Percentiles rank a stretch among this genome's conserved stretches.
Evolutionary conservation across 441 rosid genomes (phyloP).

Genomic region (Gossypium lobatum): DNA sequence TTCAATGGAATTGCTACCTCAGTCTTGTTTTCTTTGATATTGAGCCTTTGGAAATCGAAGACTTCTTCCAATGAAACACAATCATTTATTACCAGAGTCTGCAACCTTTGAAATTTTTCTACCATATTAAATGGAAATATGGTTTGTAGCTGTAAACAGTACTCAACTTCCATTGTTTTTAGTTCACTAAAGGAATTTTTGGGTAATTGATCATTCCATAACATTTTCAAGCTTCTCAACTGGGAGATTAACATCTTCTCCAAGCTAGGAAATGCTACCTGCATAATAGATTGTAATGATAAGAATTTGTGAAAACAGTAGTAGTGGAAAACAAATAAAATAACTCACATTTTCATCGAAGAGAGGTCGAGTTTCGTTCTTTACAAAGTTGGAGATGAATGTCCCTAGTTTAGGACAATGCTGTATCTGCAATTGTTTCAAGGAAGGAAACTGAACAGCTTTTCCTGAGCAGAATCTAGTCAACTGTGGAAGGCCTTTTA

Average conservation of each 20-base stretch:
- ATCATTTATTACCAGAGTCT: not conserved
- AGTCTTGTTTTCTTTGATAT: not conserved
- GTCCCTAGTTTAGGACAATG: slow-evolving; percentile 13
- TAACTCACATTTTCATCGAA: not conserved
- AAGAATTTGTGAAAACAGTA: not conserved
- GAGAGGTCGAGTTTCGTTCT: not conserved
- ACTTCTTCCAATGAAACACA: slow-evolving; percentile 23
- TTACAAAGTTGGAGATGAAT: slow-evolving; percentile 1
- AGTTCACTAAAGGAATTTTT: slow-evolving; percentile 9
- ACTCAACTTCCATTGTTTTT: slow-evolving; percentile 11
- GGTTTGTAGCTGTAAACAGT: not conserved
- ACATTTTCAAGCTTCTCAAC: not conserved
- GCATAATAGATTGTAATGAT: not conserved
- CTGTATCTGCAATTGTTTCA: slow-evolving; percentile 10
- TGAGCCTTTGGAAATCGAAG: slow-evolving; percentile 12
- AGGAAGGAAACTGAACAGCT: slow-evolving; percentile 1
- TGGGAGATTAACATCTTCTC: slow-evolving; percentile 14
- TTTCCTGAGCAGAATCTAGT: slow-evolving; percentile 7
- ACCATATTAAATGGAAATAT: slow-evolving; percentile 3
- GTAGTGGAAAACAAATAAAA: not conserved
- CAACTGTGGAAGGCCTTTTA: slow-evolving; percentile 8
- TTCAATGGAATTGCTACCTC: not conserved
- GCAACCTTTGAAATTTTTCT: not conserved
- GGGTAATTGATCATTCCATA: slow-evolving; percentile 11
- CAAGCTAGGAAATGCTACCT: slow-evolving; percentile 17